Evolutionary conservation across 1,139 yeast genomes (phyloP), one percentile per base, ranked within the genome.

Genomic region (Geotrichum citri-aurantii): DNA sequence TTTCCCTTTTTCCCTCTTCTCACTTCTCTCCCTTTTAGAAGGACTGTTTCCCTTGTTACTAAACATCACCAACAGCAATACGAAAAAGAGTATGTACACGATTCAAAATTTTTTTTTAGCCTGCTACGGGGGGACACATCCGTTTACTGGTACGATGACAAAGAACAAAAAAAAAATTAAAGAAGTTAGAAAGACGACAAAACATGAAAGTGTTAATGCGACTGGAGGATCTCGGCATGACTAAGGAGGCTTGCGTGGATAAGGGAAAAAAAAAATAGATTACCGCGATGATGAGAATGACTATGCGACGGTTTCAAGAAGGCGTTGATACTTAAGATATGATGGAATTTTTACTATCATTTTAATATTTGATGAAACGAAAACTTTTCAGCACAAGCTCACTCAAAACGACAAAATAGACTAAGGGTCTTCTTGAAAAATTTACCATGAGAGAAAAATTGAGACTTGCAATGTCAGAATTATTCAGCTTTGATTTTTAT

Each of bases 1-100:
- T 24, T 19, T 27, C 37, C 31, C 33, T 27, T 50, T 37, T 37
- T 37, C 42, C 42, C 42, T 37, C 6, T 37, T 37, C 42, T 14
- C 42, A 12, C 42, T 37, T 37, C 42, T 37, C 42, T 37, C 42
- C 42, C 42, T 37, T 37, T 37, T 37, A 37, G 42, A 37, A 37
- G 31, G 56, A 48, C 53, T 48, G 52, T 52, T 57, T 50, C 54
- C 53, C 56, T 50, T 50, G 50, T 50, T 54, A 52, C 52, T 42
- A 49, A 37, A 53, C 51, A 33, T 24, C 55, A 47, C 33, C 55
- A 52, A 46, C 56, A 48, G 50, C 57, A 54, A 54, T 50, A 40
- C 49, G 52, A 40, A 52, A 57, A 57, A 57, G 59, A 57, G 59
- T 57, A 57, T 53, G 59, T 57, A 57, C 19, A 37, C 42, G 42